Conservation (phyloP, 169 alveolate species). For the Eimeria acervulina region DNA sequence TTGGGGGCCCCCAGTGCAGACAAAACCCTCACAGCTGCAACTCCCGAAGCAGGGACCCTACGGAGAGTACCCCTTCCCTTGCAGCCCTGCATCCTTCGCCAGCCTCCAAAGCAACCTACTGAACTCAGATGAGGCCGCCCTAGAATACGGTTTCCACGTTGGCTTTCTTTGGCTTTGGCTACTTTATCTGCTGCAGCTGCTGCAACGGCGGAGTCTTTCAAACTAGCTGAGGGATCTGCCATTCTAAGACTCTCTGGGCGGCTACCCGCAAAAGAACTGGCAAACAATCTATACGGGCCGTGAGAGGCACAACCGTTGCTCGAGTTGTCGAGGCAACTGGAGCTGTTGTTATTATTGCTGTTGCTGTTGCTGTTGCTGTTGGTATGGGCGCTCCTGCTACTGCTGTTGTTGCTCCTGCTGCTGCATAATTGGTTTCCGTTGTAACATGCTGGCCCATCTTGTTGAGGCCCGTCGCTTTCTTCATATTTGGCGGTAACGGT, state of each 20-base stretch:
- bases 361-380: neutral
- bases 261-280: neutral
- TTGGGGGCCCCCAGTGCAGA: conserved; percentile 62
- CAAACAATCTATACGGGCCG: neutral
- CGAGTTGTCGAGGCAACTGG: neutral
- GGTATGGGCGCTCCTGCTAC: neutral
- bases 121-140: neutral
- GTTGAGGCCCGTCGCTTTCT: neutral
- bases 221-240: neutral
- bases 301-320: neutral
- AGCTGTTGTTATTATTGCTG: neutral
- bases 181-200: neutral
- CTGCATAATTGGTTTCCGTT: neutral
- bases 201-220: neutral
- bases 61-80: neutral
- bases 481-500: neutral
- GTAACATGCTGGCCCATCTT: neutral
- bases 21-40: conserved; percentile 54
- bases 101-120: conserved; percentile 31
- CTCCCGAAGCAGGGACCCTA: conserved; percentile 14
- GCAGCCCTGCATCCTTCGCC: conserved; percentile 20
- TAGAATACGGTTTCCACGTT: too few relatives aligned
- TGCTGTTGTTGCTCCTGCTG: neutral
- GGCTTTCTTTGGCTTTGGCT: too few relatives aligned
- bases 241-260: neutral